phyloP scores from a whole-genome alignment of 1,139 yeast genomes.

The Diutina mesorugosa region DNA sequence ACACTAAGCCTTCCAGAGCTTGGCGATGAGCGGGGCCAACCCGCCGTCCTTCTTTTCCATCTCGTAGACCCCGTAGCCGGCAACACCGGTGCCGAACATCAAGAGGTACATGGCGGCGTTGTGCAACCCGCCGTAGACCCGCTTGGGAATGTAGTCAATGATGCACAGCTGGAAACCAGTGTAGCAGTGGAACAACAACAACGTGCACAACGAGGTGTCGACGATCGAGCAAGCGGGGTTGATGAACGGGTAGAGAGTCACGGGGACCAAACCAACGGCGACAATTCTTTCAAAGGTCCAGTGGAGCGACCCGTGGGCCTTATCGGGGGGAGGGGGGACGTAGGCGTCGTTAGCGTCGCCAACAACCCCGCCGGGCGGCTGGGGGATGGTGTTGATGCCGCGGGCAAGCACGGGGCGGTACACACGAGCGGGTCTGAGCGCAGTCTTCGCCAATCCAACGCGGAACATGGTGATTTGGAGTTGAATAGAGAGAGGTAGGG shows the following conservation, averaged over 20 bases:
- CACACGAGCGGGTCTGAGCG: conserved; percentile 5
- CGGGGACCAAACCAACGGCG: conserved; percentile 61
- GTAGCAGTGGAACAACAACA: conserved; percentile 49
- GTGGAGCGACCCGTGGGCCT: conserved; percentile 73
- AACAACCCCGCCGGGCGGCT: conserved; percentile 60
- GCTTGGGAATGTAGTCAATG: conserved; percentile 58
- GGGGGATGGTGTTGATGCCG: conserved; percentile 33
- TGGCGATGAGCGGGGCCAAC: neutral
- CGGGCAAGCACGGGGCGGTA: conserved; percentile 10
- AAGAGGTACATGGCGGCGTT: conserved; percentile 48
- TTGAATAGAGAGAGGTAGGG: neutral
- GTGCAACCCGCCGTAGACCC: conserved; percentile 63
- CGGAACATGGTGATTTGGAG: neutral
- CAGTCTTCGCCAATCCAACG: conserved; percentile 1
- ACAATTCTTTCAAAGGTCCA: conserved; percentile 75
- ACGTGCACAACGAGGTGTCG: conserved; percentile 45
- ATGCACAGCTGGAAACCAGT: conserved; percentile 71
- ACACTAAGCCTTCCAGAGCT: conserved; percentile 3
- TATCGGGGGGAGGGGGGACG: conserved; percentile 45
- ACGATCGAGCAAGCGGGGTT: conserved; percentile 37
- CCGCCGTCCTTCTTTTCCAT: conserved; percentile 51
- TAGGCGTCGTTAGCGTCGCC: conserved; percentile 73
- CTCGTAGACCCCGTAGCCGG: conserved; percentile 56
- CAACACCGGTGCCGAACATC: conserved; percentile 47
- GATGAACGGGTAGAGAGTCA: conserved; percentile 25